A percentile compares a stretch with the other conserved stretches of the same genome.
Evolutionary conservation across 1,284 basidiomycete species (phyloP).

Genomic region (Blastosporella zonata): DNA sequence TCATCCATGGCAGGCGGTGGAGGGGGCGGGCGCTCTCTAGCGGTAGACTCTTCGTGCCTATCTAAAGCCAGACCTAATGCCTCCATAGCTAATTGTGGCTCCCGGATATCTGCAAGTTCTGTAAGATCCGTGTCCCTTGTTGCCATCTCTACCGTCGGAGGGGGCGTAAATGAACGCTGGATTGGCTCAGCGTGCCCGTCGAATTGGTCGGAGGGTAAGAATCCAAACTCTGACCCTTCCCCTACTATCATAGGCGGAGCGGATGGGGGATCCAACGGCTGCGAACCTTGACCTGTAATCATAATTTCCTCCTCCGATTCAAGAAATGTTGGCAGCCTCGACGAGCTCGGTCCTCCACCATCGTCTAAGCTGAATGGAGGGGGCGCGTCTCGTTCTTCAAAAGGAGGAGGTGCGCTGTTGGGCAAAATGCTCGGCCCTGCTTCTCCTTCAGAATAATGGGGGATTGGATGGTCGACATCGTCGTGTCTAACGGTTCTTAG

Average conservation of each 20-base stretch:
- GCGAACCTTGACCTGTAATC: constrained; percentile 43
- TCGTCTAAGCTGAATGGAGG: constrained; percentile 68
- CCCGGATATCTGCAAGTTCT: constrained; percentile 55
- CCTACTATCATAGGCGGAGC: constrained; percentile 48
- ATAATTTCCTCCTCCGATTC: constrained; percentile 76
- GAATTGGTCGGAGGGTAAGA: constrained; percentile 64
- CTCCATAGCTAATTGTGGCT: constrained; percentile 52
- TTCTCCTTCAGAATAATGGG: constrained; percentile 61
- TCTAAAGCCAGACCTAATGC: constrained; percentile 57
- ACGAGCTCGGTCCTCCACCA: constrained; percentile 56
- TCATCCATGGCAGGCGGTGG: constrained; percentile 82
- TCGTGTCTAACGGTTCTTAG: constrained; percentile 63
- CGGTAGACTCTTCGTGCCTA: constrained; percentile 40
- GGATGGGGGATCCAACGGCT: constrained; percentile 32
- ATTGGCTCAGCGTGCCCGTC: constrained; percentile 72
- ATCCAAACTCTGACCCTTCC: constrained; percentile 73
- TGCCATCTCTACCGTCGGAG: constrained; percentile 70
- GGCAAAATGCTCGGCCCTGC: constrained; percentile 69
- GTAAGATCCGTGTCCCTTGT: constrained; percentile 64
- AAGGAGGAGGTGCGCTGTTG: constrained; percentile 69
- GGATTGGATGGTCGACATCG: constrained; percentile 57
- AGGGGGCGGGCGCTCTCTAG: constrained; percentile 56
- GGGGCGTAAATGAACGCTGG: constrained; percentile 57
- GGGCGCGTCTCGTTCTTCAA: constrained; percentile 77
- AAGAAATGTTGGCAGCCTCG: constrained; percentile 66